Evolutionary conservation across 1,284 basidiomycete species (phyloP).

Genomic region (Calocybe gambosa): DNA sequence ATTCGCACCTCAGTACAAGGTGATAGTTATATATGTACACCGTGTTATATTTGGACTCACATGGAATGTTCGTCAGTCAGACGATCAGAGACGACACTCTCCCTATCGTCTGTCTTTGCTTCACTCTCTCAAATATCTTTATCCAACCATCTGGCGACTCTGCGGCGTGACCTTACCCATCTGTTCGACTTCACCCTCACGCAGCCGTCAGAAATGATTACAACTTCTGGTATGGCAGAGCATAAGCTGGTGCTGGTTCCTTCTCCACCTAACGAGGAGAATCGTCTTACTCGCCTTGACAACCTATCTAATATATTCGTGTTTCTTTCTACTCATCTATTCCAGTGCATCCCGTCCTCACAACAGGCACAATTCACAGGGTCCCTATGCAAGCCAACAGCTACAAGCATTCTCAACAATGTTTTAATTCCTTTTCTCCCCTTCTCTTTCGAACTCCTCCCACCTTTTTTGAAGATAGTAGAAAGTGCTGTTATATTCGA

Average conservation of each 20-base stretch:
- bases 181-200: conserved; percentile 53
- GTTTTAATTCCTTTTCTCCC: conserved; percentile 66
- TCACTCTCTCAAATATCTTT: conserved; percentile 54
- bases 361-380: conserved; percentile 39
- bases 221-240: conserved; percentile 29
- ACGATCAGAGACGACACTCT: conserved; percentile 43
- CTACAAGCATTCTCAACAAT: conserved; percentile 52
- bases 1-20: conserved; percentile 54
- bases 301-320: conserved; percentile 48
- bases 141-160: conserved; percentile 45
- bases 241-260: conserved; percentile 42
- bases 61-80: conserved; percentile 40
- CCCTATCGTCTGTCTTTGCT: conserved; percentile 49
- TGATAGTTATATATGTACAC: conserved; percentile 22
- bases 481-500: conserved; percentile 59
- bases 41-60: neutral
- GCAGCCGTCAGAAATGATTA: conserved; percentile 41
- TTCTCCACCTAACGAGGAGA: conserved; percentile 35
- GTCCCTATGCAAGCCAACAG: conserved; percentile 53
- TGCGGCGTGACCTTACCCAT: conserved; percentile 59
- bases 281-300: conserved; percentile 36
- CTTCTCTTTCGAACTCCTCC: conserved; percentile 48
- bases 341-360: conserved; percentile 46
- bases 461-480: conserved; percentile 55
- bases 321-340: conserved; percentile 52